These are phyloP conservation scores for Coemansia interrupta DNA, from an alignment of 192 early-diverging fungal species.

Conservation along the genomic window DNA sequence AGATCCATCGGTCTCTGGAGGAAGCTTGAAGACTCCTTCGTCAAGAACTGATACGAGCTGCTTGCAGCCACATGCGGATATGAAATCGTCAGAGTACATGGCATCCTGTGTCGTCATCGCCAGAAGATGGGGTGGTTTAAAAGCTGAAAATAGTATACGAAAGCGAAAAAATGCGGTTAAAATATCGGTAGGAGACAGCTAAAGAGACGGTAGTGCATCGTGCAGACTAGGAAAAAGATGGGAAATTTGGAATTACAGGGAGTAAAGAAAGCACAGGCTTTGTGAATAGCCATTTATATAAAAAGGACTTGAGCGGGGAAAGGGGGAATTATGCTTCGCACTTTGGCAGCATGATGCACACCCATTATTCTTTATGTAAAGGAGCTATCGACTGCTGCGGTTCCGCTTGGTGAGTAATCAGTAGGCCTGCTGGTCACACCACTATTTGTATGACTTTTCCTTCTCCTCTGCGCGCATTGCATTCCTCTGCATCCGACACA, in stretches of 20 bases:
- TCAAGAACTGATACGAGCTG: slow-evolving; percentile 30
- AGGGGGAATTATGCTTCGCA: too few species aligned
- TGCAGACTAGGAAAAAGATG: too few species aligned
- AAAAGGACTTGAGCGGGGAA: not conserved
- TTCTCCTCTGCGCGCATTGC: too few species aligned
- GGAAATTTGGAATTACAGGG: too few species aligned
- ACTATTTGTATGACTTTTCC: too few species aligned
- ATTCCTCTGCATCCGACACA: too few species aligned
- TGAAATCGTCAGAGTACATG: slow-evolving; percentile 37
- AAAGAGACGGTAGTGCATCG: too few species aligned
- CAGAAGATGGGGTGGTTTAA: not conserved
- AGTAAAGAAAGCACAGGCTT: too few species aligned
- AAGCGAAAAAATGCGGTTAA: not conserved
- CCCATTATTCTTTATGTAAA: not conserved
- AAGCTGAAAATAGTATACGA: not conserved
- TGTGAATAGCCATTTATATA: not conserved
- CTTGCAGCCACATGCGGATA: not conserved
- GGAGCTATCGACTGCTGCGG: too few species aligned
- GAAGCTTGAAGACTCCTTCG: slow-evolving; percentile 52
- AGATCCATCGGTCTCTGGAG: slow-evolving; percentile 76
- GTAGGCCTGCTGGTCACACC: not conserved
- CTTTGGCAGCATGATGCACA: too few species aligned
- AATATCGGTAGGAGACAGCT: too few species aligned
- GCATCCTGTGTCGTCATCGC: slow-evolving; percentile 46
- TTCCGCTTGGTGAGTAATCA: too few species aligned